phyloP scores from a whole-genome alignment of 2,329 filamentous ascomycete genomes.

The Triangularia verruculosa region DNA sequence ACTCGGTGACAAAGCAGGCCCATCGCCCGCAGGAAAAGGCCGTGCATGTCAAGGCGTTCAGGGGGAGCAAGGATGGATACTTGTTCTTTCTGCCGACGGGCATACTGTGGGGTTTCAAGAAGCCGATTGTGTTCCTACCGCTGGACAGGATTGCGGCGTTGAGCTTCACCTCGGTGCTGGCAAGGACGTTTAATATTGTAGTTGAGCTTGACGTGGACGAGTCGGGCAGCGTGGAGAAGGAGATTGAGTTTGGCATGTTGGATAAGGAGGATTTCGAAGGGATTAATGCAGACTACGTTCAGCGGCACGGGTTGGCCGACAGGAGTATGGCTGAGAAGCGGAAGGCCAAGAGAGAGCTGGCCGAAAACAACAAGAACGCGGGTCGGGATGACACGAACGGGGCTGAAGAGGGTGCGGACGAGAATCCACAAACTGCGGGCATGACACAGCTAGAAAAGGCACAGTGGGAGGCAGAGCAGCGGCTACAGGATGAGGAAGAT shows the following conservation, averaged over 20 bases:
- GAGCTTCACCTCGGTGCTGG: conserved; percentile 66
- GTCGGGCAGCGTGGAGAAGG: conserved; percentile 50
- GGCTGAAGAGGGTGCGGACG: conserved; percentile 40
- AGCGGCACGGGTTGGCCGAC: conserved; percentile 60
- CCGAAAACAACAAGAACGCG: conserved; percentile 53
- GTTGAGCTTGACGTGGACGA: conserved; percentile 53
- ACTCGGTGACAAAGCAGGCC: conserved; percentile 53
- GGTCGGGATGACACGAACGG: neutral
- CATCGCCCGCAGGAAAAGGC: conserved; percentile 61
- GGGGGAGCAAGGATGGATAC: conserved; percentile 66
- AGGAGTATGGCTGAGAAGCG: conserved; percentile 66
- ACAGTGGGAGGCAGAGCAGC: conserved; percentile 50
- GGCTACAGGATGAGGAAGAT: conserved; percentile 58
- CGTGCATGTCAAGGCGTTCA: conserved; percentile 63
- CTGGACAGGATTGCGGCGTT: conserved; percentile 58
- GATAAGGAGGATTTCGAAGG: conserved; percentile 65
- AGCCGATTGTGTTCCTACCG: conserved; percentile 63
- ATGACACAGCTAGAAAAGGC: conserved; percentile 51
- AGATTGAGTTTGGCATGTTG: conserved; percentile 66
- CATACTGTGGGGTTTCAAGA: conserved; percentile 69
- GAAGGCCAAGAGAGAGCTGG: conserved; percentile 61
- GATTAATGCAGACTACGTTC: conserved; percentile 62
- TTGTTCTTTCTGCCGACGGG: conserved; percentile 65
- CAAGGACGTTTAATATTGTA: conserved; percentile 66
- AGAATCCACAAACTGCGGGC: conserved; percentile 36